phyloP scores from a whole-genome alignment of 768 basidiomycete species.

The Leccinellum rugosiceps region DNA sequence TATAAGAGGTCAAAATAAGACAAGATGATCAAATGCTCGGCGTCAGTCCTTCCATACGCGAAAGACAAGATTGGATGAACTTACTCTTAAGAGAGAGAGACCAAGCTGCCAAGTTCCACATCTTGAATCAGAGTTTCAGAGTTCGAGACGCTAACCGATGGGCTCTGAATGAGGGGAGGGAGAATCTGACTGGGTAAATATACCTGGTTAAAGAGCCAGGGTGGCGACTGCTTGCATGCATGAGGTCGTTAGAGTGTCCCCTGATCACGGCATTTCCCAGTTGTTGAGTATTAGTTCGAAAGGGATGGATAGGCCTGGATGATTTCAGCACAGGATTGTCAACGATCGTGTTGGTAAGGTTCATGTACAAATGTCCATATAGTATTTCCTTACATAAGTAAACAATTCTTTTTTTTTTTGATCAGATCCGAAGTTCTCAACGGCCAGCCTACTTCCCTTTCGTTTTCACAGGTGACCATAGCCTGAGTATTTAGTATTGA shows the following conservation, averaged over 20 bases:
- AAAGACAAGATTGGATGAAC: slow-evolving; percentile 1
- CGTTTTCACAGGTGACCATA: too few species aligned
- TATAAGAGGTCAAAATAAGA: slow-evolving; percentile 5
- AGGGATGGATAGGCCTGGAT: not conserved
- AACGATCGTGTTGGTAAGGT: too few species aligned
- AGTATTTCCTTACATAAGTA: too few species aligned
- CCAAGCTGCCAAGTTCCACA: slow-evolving; percentile 7
- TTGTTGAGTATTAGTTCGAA: not conserved
- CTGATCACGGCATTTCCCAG: slow-evolving; percentile 7
- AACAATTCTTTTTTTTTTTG: too few species aligned
- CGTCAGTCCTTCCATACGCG: not conserved
- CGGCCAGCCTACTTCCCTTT: too few species aligned
- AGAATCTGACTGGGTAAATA: not conserved
- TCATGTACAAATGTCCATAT: too few species aligned
- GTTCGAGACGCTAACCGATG: not conserved
- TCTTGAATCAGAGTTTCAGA: not conserved
- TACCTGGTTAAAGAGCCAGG: not conserved
- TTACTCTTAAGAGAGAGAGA: slow-evolving; percentile 13
- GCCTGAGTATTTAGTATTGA: too few species aligned
- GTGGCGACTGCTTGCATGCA: not conserved
- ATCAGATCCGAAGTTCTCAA: too few species aligned
- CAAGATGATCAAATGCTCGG: not conserved
- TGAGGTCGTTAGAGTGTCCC: not conserved
- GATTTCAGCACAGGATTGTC: not conserved
- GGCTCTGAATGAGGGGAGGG: not conserved